Conservation (phyloP, 306 rosid species). For the Inga laurina region DNA sequence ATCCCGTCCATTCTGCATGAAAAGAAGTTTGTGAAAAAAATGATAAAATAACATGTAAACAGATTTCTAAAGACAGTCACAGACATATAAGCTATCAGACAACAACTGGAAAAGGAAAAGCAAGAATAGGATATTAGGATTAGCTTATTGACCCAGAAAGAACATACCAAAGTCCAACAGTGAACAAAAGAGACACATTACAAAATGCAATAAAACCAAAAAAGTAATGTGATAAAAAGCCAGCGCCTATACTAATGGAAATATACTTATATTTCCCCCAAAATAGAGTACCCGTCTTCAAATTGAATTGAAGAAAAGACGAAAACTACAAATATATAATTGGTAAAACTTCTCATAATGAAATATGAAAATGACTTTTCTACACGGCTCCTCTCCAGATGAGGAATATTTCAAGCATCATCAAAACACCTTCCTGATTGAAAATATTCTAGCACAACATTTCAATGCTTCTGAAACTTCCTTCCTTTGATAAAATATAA, state of each 20-base stretch:
- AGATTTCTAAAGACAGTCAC: slow-evolving; percentile 2
- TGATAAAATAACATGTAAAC: slow-evolving; percentile 6
- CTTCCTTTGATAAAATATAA: neutral
- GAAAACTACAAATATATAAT: neutral
- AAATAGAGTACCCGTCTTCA: neutral
- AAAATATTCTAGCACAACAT: slow-evolving; percentile 10
- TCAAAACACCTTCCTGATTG: neutral
- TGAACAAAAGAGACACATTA: slow-evolving; percentile 9
- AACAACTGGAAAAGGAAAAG: slow-evolving; percentile 13
- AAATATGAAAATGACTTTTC: neutral
- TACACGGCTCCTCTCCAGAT: neutral
- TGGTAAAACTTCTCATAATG: neutral
- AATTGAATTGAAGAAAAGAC: slow-evolving; percentile 18
- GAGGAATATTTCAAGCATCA: neutral
- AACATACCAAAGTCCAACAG: neutral
- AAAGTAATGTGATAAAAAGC: neutral
- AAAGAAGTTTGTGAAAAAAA: slow-evolving; percentile 4
- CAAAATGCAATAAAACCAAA: neutral
- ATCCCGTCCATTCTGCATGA: slow-evolving; percentile 78
- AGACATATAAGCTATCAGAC: slow-evolving; percentile 9
- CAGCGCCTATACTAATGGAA: neutral
- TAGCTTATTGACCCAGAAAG: slow-evolving; percentile 27
- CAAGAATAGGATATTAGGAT: slow-evolving; percentile 6
- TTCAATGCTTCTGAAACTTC: neutral
- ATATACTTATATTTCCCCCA: slow-evolving; percentile 19